Base-by-base conservation (phyloP, 2,329 filamentous ascomycete genomes). In the Fusarium sp. region DNA sequence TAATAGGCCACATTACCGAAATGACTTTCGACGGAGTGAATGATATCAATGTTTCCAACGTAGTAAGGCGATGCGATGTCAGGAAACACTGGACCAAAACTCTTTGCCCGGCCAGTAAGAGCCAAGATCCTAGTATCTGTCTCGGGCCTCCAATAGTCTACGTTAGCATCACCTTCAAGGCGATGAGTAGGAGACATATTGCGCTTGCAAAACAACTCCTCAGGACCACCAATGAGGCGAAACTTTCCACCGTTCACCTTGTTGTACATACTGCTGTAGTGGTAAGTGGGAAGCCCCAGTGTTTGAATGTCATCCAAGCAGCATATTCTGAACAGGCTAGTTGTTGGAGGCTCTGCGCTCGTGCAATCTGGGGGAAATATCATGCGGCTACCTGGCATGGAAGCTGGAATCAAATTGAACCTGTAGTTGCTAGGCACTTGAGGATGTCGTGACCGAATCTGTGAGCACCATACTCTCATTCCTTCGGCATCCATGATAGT, bases 371-470 rank as follows among this genome's bases (percentile, higher is more conserved):
- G 0, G 12, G 59, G 55, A 9, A 62, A 59, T 3, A 62, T 14
- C 47, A 59, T 28, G 0, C 10, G 4, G 3, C 27, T 41, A 0
- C 59, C 59, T 1, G 55, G 59, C 55, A 62, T 62, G 1, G 55
- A 53, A 9, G 59, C 46, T 2, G 59, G 59, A 18, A 51, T 27
- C 14, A 62, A 11, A 4, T 2, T 1, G 5, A 62, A 50, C 2
- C 59, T 59, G 1, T 3, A 4, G 0, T 2, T 10, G 0, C 18
- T 16, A 0, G n/a, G 4, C 0, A 62, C 1, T 10, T 21, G n/a
- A 4, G 54, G 54, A 13, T 28, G 16, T 0, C 28, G 23, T 16
- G 14, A 46, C 3, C 10, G 14, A 2, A 45, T 8, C 4, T 48
- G 4, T 0, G 14, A 4, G 13, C 13, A 48, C 28, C 27, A 60